Conservation (phyloP, 163 green algal genomes). For the Chlorella variabilis region DNA sequence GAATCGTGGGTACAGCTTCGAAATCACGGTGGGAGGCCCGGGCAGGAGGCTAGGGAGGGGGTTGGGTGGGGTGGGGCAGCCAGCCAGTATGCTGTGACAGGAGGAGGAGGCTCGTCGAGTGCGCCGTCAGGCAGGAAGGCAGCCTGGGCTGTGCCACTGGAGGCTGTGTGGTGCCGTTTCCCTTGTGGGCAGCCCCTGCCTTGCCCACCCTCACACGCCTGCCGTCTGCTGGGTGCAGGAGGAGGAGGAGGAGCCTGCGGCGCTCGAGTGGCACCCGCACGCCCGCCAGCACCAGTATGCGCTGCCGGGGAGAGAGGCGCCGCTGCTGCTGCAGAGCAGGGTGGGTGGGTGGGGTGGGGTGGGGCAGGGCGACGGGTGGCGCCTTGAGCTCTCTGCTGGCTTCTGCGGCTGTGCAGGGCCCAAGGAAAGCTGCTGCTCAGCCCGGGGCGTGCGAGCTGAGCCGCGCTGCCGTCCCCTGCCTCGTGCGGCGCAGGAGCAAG, state of each 20-base stretch:
- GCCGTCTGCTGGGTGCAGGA: too few relatives aligned
- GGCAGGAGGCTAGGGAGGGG: background rate
- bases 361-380: background rate
- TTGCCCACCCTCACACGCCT: too few relatives aligned
- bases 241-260: slow-evolving; percentile 31
- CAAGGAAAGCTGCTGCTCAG: too few relatives aligned
- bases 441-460: background rate
- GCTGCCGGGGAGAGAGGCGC: slow-evolving; percentile 33
- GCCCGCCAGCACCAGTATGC: slow-evolving; percentile 26
- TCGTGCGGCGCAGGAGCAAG: slow-evolving; percentile 22
- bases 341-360: background rate
- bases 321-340: slow-evolving; percentile 40
- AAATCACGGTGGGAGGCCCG: slow-evolving; percentile 30
- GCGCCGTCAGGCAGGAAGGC: too few relatives aligned
- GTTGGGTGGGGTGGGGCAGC: background rate
- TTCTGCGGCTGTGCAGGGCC: background rate
- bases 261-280: slow-evolving; percentile 12
- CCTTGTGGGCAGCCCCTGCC: too few relatives aligned
- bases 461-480: background rate
- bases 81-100: too few relatives aligned
- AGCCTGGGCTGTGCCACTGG: too few relatives aligned
- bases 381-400: background rate
- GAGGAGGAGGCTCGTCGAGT: too few relatives aligned
- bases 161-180: too few relatives aligned
- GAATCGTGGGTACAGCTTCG: slow-evolving; percentile 42